A percentile compares a stretch with the other conserved stretches of the same genome.
phyloP scores from a whole-genome alignment of 164 flowering plant genomes.

The Stephania cephalantha region DNA sequence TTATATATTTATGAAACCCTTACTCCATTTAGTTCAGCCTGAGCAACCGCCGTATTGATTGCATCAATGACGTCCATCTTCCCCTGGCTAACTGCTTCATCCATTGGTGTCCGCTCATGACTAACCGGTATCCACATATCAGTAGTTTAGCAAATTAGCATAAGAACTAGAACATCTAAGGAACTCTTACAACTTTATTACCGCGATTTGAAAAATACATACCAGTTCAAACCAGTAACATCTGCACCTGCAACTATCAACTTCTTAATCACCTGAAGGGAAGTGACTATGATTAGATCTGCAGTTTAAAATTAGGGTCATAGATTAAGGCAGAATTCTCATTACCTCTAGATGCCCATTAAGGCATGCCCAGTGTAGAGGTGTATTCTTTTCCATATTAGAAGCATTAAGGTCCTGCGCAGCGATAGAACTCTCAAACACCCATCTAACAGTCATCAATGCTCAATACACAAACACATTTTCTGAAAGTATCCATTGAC shows the following conservation, averaged over 20 bases:
- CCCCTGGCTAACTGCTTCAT: slow-evolving; percentile 67
- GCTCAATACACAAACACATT: background rate
- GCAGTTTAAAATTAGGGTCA: background rate
- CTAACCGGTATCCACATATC: slow-evolving; percentile 32
- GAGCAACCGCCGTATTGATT: slow-evolving; percentile 50
- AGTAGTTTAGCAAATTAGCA: slow-evolving; percentile 4
- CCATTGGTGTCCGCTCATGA: slow-evolving; percentile 73
- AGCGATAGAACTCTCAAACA: slow-evolving; percentile 2
- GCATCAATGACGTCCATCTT: slow-evolving; percentile 76
- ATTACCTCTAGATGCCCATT: slow-evolving; percentile 82
- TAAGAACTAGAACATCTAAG: background rate
- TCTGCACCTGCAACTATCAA: slow-evolving; percentile 73
- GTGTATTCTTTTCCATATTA: slow-evolving; percentile 78
- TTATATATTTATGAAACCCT: slow-evolving; percentile 26
- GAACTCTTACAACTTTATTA: background rate
- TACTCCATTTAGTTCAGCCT: slow-evolving; percentile 46
- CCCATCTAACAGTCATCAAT: background rate
- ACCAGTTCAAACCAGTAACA: slow-evolving; percentile 65
- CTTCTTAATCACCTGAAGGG: slow-evolving; percentile 54
- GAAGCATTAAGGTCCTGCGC: slow-evolving; percentile 66
- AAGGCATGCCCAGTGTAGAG: slow-evolving; percentile 96
- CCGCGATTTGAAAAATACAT: slow-evolving; percentile 7
- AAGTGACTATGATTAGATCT: background rate
- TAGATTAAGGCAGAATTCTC: background rate
- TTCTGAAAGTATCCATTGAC: background rate